A percentile compares a stretch with the other conserved stretches of the same genome.
Conservation (phyloP, 1,139 yeast species). For the Suhomyces anneliseae region DNA sequence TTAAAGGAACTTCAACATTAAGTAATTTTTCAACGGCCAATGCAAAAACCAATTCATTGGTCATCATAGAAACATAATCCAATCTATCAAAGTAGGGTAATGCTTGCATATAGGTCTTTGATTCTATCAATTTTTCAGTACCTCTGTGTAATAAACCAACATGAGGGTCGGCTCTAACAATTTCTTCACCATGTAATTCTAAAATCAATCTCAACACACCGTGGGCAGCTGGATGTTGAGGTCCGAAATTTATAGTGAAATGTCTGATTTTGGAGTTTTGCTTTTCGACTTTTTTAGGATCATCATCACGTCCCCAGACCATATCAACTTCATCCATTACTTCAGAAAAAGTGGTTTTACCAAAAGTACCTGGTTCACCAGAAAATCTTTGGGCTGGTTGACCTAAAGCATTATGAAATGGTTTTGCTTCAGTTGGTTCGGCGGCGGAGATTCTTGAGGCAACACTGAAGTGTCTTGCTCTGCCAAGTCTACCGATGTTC, state of each 20-base stretch:
- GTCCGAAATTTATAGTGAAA: constrained; percentile 87
- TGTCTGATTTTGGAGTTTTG: constrained; percentile 70
- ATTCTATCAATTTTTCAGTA: constrained; percentile 83
- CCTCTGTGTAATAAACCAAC: constrained; percentile 87
- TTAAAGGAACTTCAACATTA: constrained; percentile 80
- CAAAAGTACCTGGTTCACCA: constrained; percentile 34
- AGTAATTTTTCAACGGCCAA: constrained; percentile 84
- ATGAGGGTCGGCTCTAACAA: constrained; percentile 85
- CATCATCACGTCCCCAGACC: constrained; percentile 49
- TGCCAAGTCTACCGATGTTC: constrained; percentile 9
- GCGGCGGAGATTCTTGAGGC: constrained; percentile 19
- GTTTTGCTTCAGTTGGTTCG: constrained; percentile 24
- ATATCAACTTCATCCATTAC: constrained; percentile 49
- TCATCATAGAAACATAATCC: constrained; percentile 91
- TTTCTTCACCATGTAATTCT: constrained; percentile 88
- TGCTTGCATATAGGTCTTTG: constrained; percentile 83
- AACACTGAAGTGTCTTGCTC: constrained; percentile 16
- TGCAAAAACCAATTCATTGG: constrained; percentile 84
- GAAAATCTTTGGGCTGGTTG: constrained; percentile 36
- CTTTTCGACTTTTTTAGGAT: constrained; percentile 43
- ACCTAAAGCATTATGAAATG: constrained; percentile 40
- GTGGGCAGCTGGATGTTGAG: constrained; percentile 95
- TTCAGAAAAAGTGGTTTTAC: constrained; percentile 47
- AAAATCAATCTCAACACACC: constrained; percentile 86
- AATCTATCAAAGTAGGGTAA: constrained; percentile 86